Base-by-base conservation (phyloP, 345 rosid species). In the Sonneratia alba region DNA sequence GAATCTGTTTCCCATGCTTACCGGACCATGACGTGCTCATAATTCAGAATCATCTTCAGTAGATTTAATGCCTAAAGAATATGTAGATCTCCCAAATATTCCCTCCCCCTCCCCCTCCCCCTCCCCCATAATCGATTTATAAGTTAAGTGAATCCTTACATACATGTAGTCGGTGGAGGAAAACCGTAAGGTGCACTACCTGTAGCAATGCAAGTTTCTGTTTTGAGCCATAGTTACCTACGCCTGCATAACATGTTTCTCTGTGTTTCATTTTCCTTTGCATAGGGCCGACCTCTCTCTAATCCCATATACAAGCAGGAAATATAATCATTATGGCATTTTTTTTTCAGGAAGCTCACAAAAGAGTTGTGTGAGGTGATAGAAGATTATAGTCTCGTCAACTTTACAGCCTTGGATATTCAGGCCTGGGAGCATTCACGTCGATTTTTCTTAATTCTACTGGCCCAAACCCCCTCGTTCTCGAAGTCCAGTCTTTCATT, bases 391-490 rank as follows among this genome's bases (percentile, higher is more conserved):
- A 66, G 89, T 77, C 87, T 87, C 71, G 97, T 91, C 24, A 78
- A 82, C 81, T 92, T 88, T 75, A 77, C 96, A 48, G 89, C 98
- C 71, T 81, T 87, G 73, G 96, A 96, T 75, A 91, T 96, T 80
- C 98, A 96, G 97, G 96, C 81, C 71, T 68, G 78, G 40, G 16
- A 77, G 37, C 61, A 65, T 70, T 68, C 69, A 48, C 14, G 1
- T 21, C 42, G n/a, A 36, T 51, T 66, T 47, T 53, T 27, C 56
- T 38, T 66, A 64, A 38, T 36, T 73, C 32, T 27, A 27, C 1
- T 27, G 32, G 32, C 1, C 32, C 32, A 27, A 27, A 27, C 10
- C 2, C 38, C 51, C 59, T 71, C 38, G 3, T 65, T 2, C 34
- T 65, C 34, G 43, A 37, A 21, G 55, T 68, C 36, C 36, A 45